These are phyloP conservation scores for Eucalyptus brandiana DNA, from an alignment of 345 rosid species.

Conservation along the genomic window DNA sequence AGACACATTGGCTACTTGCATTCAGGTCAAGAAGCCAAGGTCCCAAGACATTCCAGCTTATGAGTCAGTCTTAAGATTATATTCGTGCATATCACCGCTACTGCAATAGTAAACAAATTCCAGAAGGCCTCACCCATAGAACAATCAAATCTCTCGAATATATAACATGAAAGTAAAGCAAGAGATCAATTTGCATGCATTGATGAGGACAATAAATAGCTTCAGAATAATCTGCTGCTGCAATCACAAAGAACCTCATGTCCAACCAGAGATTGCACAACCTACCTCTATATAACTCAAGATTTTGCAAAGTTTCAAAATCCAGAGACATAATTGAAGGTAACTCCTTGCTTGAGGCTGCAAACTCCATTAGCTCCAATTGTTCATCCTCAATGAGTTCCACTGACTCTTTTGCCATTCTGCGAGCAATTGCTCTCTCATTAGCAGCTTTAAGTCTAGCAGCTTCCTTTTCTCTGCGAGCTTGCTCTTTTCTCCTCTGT, in stretches of 20 bases:
- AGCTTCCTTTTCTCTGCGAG: constrained; percentile 66
- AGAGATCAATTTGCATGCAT: not conserved
- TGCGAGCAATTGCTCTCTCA: constrained; percentile 85
- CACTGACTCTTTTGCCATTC: constrained; percentile 78
- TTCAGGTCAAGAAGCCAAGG: not conserved
- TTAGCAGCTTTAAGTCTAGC: constrained; percentile 84
- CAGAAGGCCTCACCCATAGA: not conserved
- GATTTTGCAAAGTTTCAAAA: constrained; percentile 63
- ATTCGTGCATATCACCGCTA: not conserved
- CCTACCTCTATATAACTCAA: constrained; percentile 64
- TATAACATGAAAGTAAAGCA: not conserved
- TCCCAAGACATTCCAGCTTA: not conserved
- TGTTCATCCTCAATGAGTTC: constrained; percentile 83
- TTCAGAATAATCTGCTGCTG: not conserved
- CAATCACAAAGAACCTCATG: not conserved
- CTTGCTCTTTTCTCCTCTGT: constrained; percentile 75
- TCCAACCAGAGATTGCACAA: not conserved
- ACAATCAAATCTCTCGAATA: not conserved
- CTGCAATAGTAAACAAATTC: not conserved
- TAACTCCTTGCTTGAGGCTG: constrained; percentile 54
- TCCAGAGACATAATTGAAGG: constrained; percentile 60
- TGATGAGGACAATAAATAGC: not conserved
- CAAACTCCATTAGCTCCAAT: constrained; percentile 88
- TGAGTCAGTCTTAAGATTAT: not conserved
- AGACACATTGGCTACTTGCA: not conserved